A percentile compares a stretch with the other conserved stretches of the same genome.
Evolutionary conservation across 2,329 filamentous ascomycete species (phyloP).

Genomic region (Talaromyces sp.): DNA sequence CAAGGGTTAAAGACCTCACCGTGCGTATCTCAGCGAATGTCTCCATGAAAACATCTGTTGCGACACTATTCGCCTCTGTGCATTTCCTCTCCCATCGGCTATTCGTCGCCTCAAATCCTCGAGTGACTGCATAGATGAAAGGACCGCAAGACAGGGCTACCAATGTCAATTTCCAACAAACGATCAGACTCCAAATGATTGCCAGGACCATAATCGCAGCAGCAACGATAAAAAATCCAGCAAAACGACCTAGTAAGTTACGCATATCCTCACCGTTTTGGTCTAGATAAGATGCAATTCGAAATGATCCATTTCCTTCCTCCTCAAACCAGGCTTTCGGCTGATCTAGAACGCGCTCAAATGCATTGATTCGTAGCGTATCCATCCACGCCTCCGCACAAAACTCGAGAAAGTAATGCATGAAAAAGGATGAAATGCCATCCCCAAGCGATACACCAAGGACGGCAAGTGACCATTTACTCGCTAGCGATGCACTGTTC

Average conservation of each 20-base stretch:
- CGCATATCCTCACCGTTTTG: constrained; percentile 85
- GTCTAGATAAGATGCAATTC: constrained; percentile 73
- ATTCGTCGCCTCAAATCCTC: constrained; percentile 66
- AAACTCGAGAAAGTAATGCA: constrained; percentile 72
- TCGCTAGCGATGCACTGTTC: constrained; percentile 54
- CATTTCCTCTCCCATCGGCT: constrained; percentile 72
- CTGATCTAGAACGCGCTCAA: constrained; percentile 73
- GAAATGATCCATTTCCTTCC: constrained; percentile 63
- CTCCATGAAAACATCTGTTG: constrained; percentile 69
- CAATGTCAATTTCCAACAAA: constrained; percentile 79
- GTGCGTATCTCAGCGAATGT: constrained; percentile 78
- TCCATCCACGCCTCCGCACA: constrained; percentile 79
- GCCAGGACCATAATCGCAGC: constrained; percentile 69
- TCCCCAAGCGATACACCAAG: constrained; percentile 69
- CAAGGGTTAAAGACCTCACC: constrained; percentile 73
- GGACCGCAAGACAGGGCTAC: constrained; percentile 72
- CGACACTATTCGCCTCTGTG: constrained; percentile 63
- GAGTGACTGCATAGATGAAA: constrained; percentile 66
- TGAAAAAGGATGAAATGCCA: constrained; percentile 64
- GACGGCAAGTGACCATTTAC: constrained; percentile 71
- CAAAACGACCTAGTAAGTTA: constrained; percentile 77
- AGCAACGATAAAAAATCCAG: constrained; percentile 69
- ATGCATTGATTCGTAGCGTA: constrained; percentile 66
- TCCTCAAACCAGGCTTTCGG: constrained; percentile 77
- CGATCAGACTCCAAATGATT: constrained; percentile 70